Conservation (phyloP, 148 eudicot genomes). For the Chenopodium berlandieri region DNA sequence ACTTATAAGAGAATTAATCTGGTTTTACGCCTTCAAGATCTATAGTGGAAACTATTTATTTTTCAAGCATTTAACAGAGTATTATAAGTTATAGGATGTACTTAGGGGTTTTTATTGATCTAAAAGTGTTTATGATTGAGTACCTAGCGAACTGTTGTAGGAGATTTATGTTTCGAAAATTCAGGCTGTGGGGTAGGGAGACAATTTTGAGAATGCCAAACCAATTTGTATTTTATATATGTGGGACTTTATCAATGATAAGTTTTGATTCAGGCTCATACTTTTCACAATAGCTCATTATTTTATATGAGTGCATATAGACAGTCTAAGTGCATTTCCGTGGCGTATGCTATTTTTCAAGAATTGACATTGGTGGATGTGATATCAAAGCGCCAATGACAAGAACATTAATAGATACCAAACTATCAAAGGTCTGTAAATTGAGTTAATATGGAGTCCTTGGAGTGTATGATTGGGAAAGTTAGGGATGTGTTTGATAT, state of each 20-base stretch:
- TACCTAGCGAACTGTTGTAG: neutral
- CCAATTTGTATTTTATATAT: neutral
- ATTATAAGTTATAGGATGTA: neutral
- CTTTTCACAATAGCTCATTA: neutral
- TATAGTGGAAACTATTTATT: neutral
- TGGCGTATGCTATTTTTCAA: neutral
- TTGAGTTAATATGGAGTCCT: neutral
- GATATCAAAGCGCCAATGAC: neutral
- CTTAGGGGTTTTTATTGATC: neutral
- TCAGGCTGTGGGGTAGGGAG: neutral
- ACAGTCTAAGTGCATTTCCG: neutral
- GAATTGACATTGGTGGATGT: neutral
- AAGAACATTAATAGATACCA: neutral
- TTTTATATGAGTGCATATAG: neutral
- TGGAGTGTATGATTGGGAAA: neutral
- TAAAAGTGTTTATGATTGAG: neutral
- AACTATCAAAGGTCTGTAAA: neutral
- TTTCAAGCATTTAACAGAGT: neutral
- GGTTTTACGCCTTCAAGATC: neutral
- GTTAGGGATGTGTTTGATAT: neutral
- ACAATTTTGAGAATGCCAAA: neutral
- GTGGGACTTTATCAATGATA: neutral
- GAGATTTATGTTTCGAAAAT: neutral
- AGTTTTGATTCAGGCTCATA: neutral
- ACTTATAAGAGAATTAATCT: neutral